These are phyloP conservation scores for Neurospora sp. DNA, from an alignment of 495 filamentous ascomycete genomes.

Conservation along the genomic window DNA sequence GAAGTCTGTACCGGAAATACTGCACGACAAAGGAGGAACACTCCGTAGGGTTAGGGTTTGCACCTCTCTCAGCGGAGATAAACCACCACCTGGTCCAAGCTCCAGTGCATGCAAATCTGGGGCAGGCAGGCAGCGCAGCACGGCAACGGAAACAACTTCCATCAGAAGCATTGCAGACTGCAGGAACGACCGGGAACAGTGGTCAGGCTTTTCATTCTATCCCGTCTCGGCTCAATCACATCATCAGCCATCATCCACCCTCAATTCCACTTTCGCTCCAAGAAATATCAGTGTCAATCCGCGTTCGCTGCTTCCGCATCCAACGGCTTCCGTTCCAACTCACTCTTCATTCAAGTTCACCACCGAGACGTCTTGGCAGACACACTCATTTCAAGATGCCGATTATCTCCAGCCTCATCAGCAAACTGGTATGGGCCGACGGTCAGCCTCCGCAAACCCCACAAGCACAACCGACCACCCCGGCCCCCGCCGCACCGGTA, in stretches of 20 bases:
- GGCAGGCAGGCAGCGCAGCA: not conserved
- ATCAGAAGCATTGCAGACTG: not conserved
- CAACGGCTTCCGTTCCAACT: not conserved
- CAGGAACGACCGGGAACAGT: not conserved
- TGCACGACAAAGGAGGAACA: not conserved
- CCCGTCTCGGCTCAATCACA: not conserved
- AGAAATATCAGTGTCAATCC: not conserved
- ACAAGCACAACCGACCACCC: not conserved
- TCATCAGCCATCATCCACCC: not conserved
- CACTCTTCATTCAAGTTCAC: not conserved
- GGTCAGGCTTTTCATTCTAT: not conserved
- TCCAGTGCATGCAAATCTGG: not conserved
- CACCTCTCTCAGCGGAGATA: not conserved
- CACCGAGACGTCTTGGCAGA: not conserved
- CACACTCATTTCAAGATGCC: slow-evolving; percentile 4
- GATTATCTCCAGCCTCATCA: slow-evolving; percentile 3
- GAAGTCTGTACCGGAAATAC: not conserved
- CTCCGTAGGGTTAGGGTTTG: not conserved
- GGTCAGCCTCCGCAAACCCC: not conserved
- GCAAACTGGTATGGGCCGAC: slow-evolving; percentile 1
- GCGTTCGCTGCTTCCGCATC: not conserved
- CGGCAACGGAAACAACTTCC: not conserved
- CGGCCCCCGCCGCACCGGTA: not conserved
- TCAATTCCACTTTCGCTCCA: not conserved
- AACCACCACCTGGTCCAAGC: not conserved